These are phyloP conservation scores for Bipolaris oryzae DNA, from an alignment of 2,329 filamentous ascomycete genomes.

Conservation along the genomic window DNA sequence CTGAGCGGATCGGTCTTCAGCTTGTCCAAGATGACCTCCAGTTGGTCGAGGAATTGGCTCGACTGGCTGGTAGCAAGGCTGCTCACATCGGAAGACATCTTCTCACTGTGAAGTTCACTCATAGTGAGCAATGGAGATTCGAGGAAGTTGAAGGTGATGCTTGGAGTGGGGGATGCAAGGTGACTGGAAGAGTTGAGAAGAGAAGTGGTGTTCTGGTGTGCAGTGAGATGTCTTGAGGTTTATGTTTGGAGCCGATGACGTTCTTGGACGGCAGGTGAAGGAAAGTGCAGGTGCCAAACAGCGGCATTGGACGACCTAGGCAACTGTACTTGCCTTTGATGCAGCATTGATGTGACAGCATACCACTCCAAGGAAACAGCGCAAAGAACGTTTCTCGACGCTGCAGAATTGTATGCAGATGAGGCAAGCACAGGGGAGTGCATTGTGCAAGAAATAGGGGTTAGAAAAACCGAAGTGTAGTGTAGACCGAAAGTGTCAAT, in stretches of 20 bases:
- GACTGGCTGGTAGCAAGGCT: constrained; percentile 1
- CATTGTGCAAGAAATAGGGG: background rate
- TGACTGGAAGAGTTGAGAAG: background rate
- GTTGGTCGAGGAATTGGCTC: constrained; percentile 6
- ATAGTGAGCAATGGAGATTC: constrained; percentile 5
- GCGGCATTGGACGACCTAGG: background rate
- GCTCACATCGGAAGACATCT: background rate
- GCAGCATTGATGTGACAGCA: background rate
- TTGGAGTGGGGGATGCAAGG: constrained; percentile 1
- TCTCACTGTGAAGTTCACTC: constrained; percentile 7
- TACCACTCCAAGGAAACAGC: background rate
- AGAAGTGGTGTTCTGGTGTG: background rate
- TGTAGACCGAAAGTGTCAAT: background rate
- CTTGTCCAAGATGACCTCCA: constrained; percentile 22
- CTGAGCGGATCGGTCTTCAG: constrained; percentile 29
- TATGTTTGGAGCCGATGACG: constrained; percentile 7
- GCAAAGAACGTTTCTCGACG: background rate
- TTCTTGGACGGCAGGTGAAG: background rate
- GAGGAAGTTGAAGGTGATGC: constrained; percentile 4
- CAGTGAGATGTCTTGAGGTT: background rate
- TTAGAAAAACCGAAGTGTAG: background rate
- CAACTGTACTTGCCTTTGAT: background rate
- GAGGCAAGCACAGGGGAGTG: background rate
- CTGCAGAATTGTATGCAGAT: background rate
- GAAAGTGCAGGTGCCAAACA: constrained; percentile 3